Base-by-base conservation (phyloP, 1,284 basidiomycete species). In the Cutaneotrichosporon sp. region DNA sequence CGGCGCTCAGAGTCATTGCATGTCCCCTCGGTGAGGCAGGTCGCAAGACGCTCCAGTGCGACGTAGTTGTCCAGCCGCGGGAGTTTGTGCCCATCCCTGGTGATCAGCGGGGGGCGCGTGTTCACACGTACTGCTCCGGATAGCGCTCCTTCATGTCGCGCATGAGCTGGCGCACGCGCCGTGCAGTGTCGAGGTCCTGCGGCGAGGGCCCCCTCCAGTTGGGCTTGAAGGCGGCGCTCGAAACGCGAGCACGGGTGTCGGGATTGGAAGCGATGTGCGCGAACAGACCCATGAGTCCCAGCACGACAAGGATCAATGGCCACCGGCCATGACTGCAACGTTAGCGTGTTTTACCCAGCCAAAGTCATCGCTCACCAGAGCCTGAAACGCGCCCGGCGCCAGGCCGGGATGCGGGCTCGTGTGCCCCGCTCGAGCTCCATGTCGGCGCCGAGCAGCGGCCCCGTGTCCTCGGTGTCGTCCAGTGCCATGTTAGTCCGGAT, bases 1-100 rank as follows among this genome's bases (percentile, higher is more conserved):
- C 56, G 71, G 42, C 66, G 55, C 52, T 75, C 67, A 18, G 9
- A 22, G 9, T 22, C 22, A 7, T 11, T 27, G 66, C 69, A 59
- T 67, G 69, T 4, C 47, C 56, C 60, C 1, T 46, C 59, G 29
- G 56, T 50, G 33, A 67, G 60, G 52, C 68, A 71, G 5, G 42
- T 25, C 0, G 67, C 63, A 22, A 72, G 45, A 31, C 64, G 45
- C n/a, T 67, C 64, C 2, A 70, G 38, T 9, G 38, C 38, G 5
- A 42, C 38, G 9, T 42, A 42, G 18, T 42, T 42, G 18, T 42
- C 38, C 38, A 20, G 38, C 3, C 38, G 38, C 18, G 38, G 38
- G 18, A 42, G 38, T 18, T 42, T 2, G 38, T 42, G 18, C 9
- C 38, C 38, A 4, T n/a, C 18, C 38, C 38, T 42, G 38, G 7